Base-by-base conservation (phyloP, 1,284 basidiomycete genomes). In the Cronartium quercuum region DNA sequence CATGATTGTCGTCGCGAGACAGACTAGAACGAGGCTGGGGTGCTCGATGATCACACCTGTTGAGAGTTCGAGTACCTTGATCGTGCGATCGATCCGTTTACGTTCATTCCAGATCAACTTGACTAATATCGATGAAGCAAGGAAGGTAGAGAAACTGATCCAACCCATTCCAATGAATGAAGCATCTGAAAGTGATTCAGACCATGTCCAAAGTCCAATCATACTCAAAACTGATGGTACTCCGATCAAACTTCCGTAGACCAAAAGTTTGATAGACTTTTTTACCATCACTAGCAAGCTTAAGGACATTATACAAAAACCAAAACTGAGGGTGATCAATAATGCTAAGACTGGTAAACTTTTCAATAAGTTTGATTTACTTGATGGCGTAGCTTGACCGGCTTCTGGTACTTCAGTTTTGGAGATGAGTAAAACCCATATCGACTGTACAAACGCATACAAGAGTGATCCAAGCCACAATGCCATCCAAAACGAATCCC, bases 401-500 rank as follows among this genome's bases (percentile, higher is more conserved):
- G 58, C 29, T 5, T 18, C 18, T 1, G 58, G 9, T 61, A 21
- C 7, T 29, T 61, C 29, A 37, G 5, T 34, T 6, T 21, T 37
- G 58, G 15, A 5, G 15, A 61, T 34, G 15, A 66, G 6, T 21
- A 66, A 38, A 40, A 73, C 47, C 63, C 63, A 73, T 15, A 65
- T n/a, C 18, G 63, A 55, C 40, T 73, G 62, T 13, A 34, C 34
- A 58, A 66, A 73, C n/a, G 63, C 40, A 65, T 73, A 73, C 1
- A 73, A 40, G 6, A 73, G n/a, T 29, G 70, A 66, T n/a, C 37
- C 57, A 12, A 73, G 40, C 70, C 70, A 73, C 7, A 62, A 41
- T 15, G 51, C 70, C 13, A 73, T 65, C 70, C 70, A 73, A 55
- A 73, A 66, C n/a, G 70, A 57, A 65, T 73, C 70, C 7, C 70